Evolutionary conservation across 2,329 filamentous ascomycete species (phyloP), one percentile per base, ranked within the genome.

Genomic region (Talaromyces sp.): DNA sequence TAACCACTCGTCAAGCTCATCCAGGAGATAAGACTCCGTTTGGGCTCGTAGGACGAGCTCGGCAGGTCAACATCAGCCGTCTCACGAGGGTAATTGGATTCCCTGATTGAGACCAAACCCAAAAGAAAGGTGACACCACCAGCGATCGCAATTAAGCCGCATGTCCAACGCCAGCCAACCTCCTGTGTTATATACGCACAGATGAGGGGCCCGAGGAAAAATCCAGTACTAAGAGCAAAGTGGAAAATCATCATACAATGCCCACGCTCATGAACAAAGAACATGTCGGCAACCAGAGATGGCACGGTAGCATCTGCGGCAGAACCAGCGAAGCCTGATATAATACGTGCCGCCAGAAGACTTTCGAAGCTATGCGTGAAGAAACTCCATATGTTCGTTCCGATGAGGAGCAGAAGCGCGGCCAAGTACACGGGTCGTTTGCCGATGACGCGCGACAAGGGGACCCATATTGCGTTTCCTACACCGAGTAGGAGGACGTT

Each of bases 161-260:
- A 47, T 13, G 43, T 47, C 43, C 43, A 47, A 25, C 43, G 43
- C 43, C 43, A 47, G 43, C 43, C 43, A 5, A 47, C 43, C 43
- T 47, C 43, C 43, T 47, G 43, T 11, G 43, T 47, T 5, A 47
- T 47, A 22, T 47, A 47, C 5, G 43, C 43, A 13, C 43, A 47
- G 10, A 47, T 17, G 8, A 47, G 43, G 10, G 77, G 75, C 0
- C 77, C 78, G 7, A 80, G 58, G 56, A 78, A 79, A 10, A 78
- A 68, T 1, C 78, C 78, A 22, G 70, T 69, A 0, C 75, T 72
- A 56, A 80, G 65, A 6, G 77, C 74, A 8, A 78, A 64, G 53
- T 77, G 72, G 58, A 80, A 79, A 43, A 75, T 71, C 76, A 79
- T 79, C 70, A 79, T 70, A 43, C 72, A 75, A 43, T 74, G 71